Conservation (phyloP, 345 rosid genomes). For the Populus pruinosa region DNA sequence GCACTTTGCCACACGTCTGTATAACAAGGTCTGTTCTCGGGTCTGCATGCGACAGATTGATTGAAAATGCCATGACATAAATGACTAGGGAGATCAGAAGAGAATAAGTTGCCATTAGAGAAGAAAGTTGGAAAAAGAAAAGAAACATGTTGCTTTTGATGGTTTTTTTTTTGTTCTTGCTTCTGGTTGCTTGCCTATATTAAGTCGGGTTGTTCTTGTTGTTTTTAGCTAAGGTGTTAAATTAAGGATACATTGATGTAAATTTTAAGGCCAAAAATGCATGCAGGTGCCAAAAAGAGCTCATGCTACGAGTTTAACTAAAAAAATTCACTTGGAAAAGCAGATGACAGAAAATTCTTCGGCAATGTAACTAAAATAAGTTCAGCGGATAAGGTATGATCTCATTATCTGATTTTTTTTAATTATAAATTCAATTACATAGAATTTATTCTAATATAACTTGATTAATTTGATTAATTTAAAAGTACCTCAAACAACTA, state of each 20-base stretch:
- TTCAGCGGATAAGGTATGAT: too few relatives aligned
- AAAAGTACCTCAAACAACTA: too few relatives aligned
- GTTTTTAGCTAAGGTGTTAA: background rate
- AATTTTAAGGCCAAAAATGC: background rate
- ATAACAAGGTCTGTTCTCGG: slow-evolving; percentile 30
- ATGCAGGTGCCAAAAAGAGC: background rate
- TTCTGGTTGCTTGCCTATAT: background rate
- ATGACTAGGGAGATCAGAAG: slow-evolving; percentile 14
- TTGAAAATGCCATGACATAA: background rate
- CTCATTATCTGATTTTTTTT: too few relatives aligned
- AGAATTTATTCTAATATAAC: too few relatives aligned
- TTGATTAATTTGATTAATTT: too few relatives aligned
- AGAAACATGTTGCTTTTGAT: background rate
- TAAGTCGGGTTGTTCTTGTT: background rate
- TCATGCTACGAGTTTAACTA: background rate
- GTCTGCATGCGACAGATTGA: slow-evolving; percentile 16
- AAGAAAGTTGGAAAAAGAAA: background rate
- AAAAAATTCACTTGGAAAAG: background rate
- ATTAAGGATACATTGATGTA: background rate
- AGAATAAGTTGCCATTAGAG: slow-evolving; percentile 7
- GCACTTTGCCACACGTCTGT: slow-evolving; percentile 25
- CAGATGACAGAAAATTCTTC: too few relatives aligned
- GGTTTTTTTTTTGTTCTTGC: background rate
- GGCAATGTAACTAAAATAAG: too few relatives aligned
- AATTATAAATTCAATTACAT: too few relatives aligned